Percentiles rank a stretch among this genome's conserved stretches.
Conservation (phyloP, 2,329 filamentous ascomycete genomes). For the Plenodomus lindquistii region DNA sequence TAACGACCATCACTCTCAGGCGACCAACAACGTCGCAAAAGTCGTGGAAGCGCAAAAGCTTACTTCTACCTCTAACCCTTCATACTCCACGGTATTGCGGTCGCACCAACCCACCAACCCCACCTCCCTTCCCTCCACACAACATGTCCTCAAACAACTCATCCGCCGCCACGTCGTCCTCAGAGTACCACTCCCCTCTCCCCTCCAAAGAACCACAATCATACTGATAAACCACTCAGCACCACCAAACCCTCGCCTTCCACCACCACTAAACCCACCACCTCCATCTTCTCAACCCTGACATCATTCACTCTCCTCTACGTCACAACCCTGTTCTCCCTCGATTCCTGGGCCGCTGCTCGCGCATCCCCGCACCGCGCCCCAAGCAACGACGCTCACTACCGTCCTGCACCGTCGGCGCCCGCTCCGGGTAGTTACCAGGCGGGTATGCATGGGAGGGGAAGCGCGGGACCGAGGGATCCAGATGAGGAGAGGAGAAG, state of each 20-base stretch:
- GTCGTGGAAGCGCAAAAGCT: background rate
- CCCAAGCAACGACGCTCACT: slow-evolving; percentile 22
- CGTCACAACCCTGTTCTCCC: slow-evolving; percentile 45
- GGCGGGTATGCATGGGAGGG: slow-evolving; percentile 34
- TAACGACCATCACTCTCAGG: background rate
- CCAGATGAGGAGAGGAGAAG: slow-evolving; percentile 10
- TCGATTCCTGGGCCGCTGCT: slow-evolving; percentile 43
- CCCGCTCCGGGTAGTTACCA: slow-evolving; percentile 34
- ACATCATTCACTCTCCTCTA: slow-evolving; percentile 43
- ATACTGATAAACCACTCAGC: slow-evolving; percentile 1
- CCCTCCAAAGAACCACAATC: background rate
- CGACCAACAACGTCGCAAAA: too few relatives aligned
- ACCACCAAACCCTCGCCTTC: background rate
- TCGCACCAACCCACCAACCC: background rate
- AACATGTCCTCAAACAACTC: background rate
- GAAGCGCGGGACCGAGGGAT: slow-evolving; percentile 21
- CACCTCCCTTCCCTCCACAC: background rate
- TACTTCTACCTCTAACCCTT: background rate
- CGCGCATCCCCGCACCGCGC: slow-evolving; percentile 37
- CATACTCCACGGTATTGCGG: background rate
- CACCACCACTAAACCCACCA: slow-evolving; percentile 1
- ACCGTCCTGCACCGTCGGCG: slow-evolving; percentile 24
- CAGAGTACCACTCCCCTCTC: slow-evolving; percentile 5
- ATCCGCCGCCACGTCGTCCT: slow-evolving; percentile 5
- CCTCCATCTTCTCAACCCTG: slow-evolving; percentile 8